Base-by-base conservation (phyloP, 1,284 basidiomycete genomes). In the Rhodofomes roseus region DNA sequence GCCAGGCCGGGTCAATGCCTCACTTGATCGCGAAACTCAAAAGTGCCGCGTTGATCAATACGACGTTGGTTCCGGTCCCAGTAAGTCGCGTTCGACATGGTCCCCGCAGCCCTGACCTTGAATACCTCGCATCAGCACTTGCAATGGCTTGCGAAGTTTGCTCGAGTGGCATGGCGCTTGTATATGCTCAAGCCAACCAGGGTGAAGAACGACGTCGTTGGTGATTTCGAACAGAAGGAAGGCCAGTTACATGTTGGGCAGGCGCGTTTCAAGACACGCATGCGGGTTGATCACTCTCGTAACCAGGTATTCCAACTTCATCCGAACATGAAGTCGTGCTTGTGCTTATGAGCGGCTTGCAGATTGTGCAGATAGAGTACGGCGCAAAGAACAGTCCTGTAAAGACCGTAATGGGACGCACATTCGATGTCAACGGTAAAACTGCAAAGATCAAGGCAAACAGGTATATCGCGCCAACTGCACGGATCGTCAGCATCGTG, bases 171-270 rank as follows among this genome's bases (percentile, higher is more conserved):
- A 7, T 65, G 66, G 25, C 63, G 64, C 0, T 54, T 71, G 0
- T 58, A 66, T 23, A 61, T 62, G 0, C 34, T 67, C 44, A 70
- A 70, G 60, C 72, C 72, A 0, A 68, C 60, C 0, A 55, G 43
- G 22, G 40, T 63, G n/a, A 68, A 69, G 43, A 71, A 72, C 60
- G 71, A 73, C 39, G 63, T 72, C 22, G 44, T 46, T 2, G 12
- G 37, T 0, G 46, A 65, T 2, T 61, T 60, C 12, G 52, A 34
- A 2, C 7, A 44, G 29, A 55, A 56, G 6, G 55, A 52, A 25
- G 70, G 65, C 11, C 29, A 56, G 1, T 27, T 70, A 8, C 25
- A 62, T 1, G 25, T 71, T 9, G 37, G 61, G 12, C 61, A 61
- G 27, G 57, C 64, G 5, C 65, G 68, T 7, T 71, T 66, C 61